These are phyloP conservation scores for Calonectria honghensis DNA, from an alignment of 2,329 filamentous ascomycete species.

Conservation along the genomic window DNA sequence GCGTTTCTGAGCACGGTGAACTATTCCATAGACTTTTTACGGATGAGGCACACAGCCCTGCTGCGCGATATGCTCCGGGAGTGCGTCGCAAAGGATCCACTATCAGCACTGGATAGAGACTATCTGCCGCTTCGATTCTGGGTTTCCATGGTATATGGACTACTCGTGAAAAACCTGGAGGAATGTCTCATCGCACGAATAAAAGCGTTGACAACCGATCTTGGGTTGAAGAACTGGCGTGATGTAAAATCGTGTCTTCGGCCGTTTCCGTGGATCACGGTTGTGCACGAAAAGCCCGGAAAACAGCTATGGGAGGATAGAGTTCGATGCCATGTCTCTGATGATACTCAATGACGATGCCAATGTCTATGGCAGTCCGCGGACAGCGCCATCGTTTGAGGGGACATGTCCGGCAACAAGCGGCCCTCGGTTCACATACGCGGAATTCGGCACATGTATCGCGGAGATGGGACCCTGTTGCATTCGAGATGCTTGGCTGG, in stretches of 20 bases:
- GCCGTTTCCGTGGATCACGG: constrained; percentile 43
- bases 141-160: constrained; percentile 42
- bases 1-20: constrained; percentile 42
- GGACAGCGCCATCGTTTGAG: not conserved
- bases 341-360: not conserved
- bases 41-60: constrained; percentile 23
- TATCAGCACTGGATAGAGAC: constrained; percentile 29
- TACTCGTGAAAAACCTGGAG: constrained; percentile 28
- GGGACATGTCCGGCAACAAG: not conserved
- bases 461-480: not conserved
- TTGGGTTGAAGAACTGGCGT: constrained; percentile 38
- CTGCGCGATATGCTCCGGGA: constrained; percentile 37
- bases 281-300: constrained; percentile 42
- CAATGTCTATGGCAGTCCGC: not conserved
- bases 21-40: constrained; percentile 34
- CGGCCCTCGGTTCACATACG: constrained; percentile 6
- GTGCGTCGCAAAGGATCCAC: not conserved
- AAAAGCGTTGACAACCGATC: not conserved
- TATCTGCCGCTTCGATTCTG: constrained; percentile 42
- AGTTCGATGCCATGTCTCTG: not conserved
- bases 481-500: constrained; percentile 7
- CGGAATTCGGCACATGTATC: constrained; percentile 18
- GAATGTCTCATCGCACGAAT: not conserved
- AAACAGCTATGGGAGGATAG: constrained; percentile 41
- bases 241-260: constrained; percentile 26